Percentiles rank a stretch among this genome's conserved stretches.
Evolutionary conservation across 2,329 filamentous ascomycete species (phyloP).

Genomic region (Claviceps capensis): DNA sequence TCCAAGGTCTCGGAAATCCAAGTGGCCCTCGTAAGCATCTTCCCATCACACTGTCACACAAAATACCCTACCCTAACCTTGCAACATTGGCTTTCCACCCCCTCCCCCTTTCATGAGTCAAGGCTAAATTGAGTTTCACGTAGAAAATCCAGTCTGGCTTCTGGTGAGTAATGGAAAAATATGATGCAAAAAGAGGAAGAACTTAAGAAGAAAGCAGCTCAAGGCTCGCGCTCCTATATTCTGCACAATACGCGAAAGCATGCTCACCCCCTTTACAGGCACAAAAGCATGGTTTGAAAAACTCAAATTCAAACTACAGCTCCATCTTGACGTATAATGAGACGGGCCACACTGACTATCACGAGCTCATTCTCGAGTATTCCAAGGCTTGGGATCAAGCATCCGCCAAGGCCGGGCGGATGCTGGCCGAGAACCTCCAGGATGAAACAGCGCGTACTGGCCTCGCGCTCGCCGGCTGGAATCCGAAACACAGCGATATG

Average conservation of each 20-base stretch:
- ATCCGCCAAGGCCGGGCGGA: constrained; percentile 38
- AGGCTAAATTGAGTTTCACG: constrained; percentile 4
- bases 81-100: background rate
- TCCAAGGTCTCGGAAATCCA: constrained; percentile 11
- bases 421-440: constrained; percentile 46
- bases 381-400: constrained; percentile 30
- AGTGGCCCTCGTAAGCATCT: constrained; percentile 13
- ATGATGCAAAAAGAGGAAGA: background rate
- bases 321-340: constrained; percentile 48
- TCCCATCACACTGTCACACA: background rate
- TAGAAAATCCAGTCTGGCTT: constrained; percentile 49
- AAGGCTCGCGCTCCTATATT: too few relatives aligned
- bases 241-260: too few relatives aligned
- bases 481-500: constrained; percentile 38
- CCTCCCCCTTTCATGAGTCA: background rate
- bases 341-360: constrained; percentile 38
- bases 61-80: background rate
- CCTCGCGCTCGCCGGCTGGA: constrained; percentile 47
- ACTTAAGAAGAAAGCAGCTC: too few relatives aligned
- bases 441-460: constrained; percentile 47
- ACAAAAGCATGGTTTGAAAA: constrained; percentile 43
- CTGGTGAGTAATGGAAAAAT: constrained; percentile 17
- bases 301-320: constrained; percentile 42
- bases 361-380: constrained; percentile 34
- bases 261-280: constrained; percentile 15